phyloP scores from a whole-genome alignment of 2,329 filamentous ascomycete species.

The Ophiostoma australiae region DNA sequence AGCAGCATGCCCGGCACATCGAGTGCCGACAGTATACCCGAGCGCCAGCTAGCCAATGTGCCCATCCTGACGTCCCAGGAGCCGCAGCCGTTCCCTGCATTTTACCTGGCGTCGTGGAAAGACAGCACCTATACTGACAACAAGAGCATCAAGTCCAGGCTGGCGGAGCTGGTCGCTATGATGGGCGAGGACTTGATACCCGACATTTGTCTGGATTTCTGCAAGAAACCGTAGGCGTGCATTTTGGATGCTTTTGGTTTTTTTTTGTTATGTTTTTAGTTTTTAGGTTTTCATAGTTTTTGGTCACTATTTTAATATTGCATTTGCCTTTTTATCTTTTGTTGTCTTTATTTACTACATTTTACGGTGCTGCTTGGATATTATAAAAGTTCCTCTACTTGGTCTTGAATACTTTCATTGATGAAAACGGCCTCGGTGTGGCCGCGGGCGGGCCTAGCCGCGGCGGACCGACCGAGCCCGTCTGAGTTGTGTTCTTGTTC shows the following conservation, averaged over 20 bases:
- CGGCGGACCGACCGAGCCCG: background rate
- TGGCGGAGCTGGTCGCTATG: constrained; percentile 64
- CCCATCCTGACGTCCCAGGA: constrained; percentile 45
- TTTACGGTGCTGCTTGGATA: background rate
- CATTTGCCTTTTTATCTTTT: background rate
- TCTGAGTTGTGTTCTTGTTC: background rate
- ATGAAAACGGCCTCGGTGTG: background rate
- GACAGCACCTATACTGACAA: constrained; percentile 46
- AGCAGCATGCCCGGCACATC: constrained; percentile 65
- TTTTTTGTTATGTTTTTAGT: background rate
- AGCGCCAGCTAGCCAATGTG: constrained; percentile 56
- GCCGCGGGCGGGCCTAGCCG: background rate
- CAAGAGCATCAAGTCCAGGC: constrained; percentile 52
- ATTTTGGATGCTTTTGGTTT: background rate
- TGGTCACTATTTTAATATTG: background rate
- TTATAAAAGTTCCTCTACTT: too few species aligned
- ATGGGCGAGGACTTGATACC: constrained; percentile 57
- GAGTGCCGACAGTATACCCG: constrained; percentile 48
- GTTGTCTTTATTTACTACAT: background rate
- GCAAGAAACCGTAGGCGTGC: constrained; percentile 16
- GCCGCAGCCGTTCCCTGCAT: constrained; percentile 39
- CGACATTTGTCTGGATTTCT: constrained; percentile 56
- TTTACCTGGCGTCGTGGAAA: constrained; percentile 58
- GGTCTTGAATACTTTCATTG: background rate
- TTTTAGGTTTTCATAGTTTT: background rate